Evolutionary conservation across 441 rosid genomes (phyloP).

Genomic region (Macaranga tanarius): DNA sequence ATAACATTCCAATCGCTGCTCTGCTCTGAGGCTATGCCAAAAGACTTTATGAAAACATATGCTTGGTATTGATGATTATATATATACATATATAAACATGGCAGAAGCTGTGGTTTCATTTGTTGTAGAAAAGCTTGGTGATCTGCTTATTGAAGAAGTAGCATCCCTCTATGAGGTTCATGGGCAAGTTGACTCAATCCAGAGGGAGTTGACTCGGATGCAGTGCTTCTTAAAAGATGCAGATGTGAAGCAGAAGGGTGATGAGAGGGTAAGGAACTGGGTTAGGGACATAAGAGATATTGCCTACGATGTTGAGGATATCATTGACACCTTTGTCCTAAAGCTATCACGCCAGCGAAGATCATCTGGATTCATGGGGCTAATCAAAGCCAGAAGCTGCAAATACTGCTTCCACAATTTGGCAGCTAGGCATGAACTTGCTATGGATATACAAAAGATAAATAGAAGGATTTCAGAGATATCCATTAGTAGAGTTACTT

Average conservation of each 20-base stretch:
- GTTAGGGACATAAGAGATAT: conserved; percentile 40
- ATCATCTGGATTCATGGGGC: conserved; percentile 4
- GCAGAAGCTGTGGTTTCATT: conserved; percentile 41
- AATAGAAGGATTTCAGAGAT: not conserved
- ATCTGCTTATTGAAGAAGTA: conserved; percentile 26
- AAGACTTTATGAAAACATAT: too few relatives aligned
- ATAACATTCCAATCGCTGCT: too few relatives aligned
- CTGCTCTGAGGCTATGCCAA: too few relatives aligned
- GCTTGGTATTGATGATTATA: not conserved
- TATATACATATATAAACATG: conserved; percentile 20
- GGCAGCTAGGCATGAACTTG: conserved; percentile 34
- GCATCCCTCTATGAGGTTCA: conserved; percentile 14
- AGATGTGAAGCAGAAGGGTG: conserved; percentile 33
- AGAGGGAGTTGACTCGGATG: conserved; percentile 30
- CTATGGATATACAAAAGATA: conserved; percentile 13
- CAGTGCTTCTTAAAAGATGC: conserved; percentile 38
- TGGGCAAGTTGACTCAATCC: conserved; percentile 28
- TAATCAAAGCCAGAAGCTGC: not conserved
- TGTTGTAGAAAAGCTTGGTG: conserved; percentile 21
- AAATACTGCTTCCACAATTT: conserved; percentile 26
- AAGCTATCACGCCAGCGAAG: conserved; percentile 19
- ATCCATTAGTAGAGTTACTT: conserved; percentile 21
- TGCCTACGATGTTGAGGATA: conserved; percentile 40
- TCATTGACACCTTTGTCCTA: conserved; percentile 39
- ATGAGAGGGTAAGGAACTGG: conserved; percentile 35